These are phyloP conservation scores for Protostelium mycophagum DNA, from an alignment of 78 protist genomes.

Conservation along the genomic window DNA sequence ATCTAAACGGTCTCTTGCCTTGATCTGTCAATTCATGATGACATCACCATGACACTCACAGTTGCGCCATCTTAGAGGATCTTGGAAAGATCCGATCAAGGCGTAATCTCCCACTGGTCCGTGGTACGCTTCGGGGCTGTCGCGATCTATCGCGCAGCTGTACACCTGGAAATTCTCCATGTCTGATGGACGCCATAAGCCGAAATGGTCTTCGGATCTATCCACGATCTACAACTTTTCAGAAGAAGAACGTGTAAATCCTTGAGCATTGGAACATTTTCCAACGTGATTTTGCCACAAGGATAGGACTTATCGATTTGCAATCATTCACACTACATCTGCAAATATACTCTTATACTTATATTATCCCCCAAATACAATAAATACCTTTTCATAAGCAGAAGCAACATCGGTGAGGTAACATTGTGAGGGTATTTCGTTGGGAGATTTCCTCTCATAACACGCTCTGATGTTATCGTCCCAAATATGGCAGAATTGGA, in stretches of 20 bases:
- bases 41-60: background rate
- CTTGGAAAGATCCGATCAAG: background rate
- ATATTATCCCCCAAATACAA: background rate
- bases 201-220: background rate
- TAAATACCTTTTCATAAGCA: background rate
- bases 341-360: too few species aligned
- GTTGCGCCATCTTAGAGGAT: background rate
- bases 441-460: background rate
- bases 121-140: background rate
- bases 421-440: background rate
- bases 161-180: background rate
- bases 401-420: background rate
- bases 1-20: background rate
- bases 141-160: background rate
- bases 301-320: too few species aligned
- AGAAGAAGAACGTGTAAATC: too few species aligned
- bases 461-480: background rate
- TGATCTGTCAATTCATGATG: background rate
- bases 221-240: background rate
- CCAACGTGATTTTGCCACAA: too few species aligned
- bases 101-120: background rate
- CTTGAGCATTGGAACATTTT: too few species aligned
- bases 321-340: too few species aligned
- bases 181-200: background rate
- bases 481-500: background rate